Base-by-base conservation (phyloP, 768 basidiomycete genomes). In the Lactarius tabidus region DNA sequence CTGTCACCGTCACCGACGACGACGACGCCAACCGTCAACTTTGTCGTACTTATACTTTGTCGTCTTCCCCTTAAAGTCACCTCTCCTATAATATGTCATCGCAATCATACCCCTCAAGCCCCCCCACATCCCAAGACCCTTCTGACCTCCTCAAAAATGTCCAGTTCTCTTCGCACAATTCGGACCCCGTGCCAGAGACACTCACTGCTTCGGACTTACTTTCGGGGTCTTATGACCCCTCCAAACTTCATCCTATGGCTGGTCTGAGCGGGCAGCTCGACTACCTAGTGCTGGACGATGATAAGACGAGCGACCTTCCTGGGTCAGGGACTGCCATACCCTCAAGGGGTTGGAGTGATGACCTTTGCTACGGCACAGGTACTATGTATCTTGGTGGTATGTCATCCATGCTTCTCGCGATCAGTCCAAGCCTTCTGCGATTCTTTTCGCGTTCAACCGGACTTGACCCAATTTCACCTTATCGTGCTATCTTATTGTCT, bases 361-460 rank as follows among this genome's bases (percentile, higher is more conserved):
- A 99, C 80, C 79, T 99, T 66, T 98, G 95, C 85, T 98, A 98
- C 79, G 97, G 97, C 74, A 98, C 95, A 72, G 97, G 97, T 69
- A 95, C 95, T 70, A 97, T 95, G 81, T 99, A 99, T 86, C 87
- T 99, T 63, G 84, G 91, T 77, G 96, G 96, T 98, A 75, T 75
- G 93, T 88, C 69, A 70, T 69, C 48, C 28, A 58, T 65, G 57
- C 64, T 66, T 64, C 69, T 70, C 53, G 63, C 66, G 64, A 67
- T 69, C 69, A 68, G 33, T 67, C 59, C 66, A 33, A 63, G 76
- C 82, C 59, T 55, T 64, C 57, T 35, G 31, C 60, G 59, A 64
- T 68, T 65, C 67, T 58, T 67, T 43, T 81, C 82, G 84, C 84
- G 81, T 84, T 85, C 81, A 83, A 80, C 79, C 84, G 81, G 80